These are phyloP conservation scores for Flaveria bidentis DNA, from an alignment of 129 eudicot species.

Conservation along the genomic window DNA sequence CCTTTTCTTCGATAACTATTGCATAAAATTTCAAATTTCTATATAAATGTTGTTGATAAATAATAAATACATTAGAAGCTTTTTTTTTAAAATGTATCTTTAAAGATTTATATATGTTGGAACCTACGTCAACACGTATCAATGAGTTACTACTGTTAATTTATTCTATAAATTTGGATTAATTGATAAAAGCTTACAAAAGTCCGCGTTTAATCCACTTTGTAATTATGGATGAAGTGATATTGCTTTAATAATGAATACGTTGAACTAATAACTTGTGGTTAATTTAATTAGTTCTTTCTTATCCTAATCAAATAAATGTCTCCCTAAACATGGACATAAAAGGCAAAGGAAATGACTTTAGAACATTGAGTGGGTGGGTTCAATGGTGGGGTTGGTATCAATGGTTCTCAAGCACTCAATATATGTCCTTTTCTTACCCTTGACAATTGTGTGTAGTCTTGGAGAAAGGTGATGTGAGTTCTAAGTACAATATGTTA, in stretches of 20 bases:
- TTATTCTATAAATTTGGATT: conserved; percentile 3
- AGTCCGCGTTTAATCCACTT: conserved; percentile 45
- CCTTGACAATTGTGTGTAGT: conserved; percentile 16
- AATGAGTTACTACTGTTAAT: background rate
- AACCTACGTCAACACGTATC: conserved; percentile 34
- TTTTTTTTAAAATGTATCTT: background rate
- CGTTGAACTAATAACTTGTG: conserved; percentile 30
- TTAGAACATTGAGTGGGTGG: conserved; percentile 44
- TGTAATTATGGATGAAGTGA: conserved; percentile 30
- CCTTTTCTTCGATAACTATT: no score
- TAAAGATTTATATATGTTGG: background rate
- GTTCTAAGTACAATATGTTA: conserved; percentile 41
- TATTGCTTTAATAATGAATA: conserved; percentile 33
- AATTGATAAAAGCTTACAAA: conserved; percentile 11
- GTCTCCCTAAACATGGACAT: conserved; percentile 35
- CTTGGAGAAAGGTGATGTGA: conserved; percentile 41
- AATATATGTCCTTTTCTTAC: conserved; percentile 28
- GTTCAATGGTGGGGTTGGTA: conserved; percentile 38
- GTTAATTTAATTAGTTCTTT: conserved; percentile 37
- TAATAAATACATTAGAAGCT: no score
- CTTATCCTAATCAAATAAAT: conserved; percentile 37
- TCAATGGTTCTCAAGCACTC: conserved; percentile 38
- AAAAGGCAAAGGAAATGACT: conserved; percentile 35
- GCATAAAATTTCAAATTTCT: no score
- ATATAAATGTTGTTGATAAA: no score